Conservation (phyloP, 768 basidiomycete species). For the Tricholoma saponaceum region DNA sequence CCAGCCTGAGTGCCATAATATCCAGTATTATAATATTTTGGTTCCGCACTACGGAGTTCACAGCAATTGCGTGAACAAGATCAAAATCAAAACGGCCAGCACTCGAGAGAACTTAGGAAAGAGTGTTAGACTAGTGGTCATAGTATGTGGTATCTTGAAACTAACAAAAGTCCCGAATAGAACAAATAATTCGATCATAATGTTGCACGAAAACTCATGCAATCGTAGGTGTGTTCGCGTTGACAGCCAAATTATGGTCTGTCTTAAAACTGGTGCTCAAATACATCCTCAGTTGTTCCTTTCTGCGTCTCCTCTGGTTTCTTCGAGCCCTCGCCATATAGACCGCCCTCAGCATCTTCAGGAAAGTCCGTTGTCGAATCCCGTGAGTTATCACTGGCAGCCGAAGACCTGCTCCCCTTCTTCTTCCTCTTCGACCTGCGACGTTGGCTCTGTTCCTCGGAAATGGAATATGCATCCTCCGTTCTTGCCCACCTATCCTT, state of each 20-base stretch:
- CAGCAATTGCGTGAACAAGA: too few species aligned
- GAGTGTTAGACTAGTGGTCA: background rate
- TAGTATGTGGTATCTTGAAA: background rate
- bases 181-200: too few species aligned
- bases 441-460: conserved; percentile 37
- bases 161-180: background rate
- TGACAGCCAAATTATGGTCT: background rate
- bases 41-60: too few species aligned
- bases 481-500: conserved; percentile 87
- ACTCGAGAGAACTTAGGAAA: background rate
- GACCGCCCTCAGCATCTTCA: conserved; percentile 70
- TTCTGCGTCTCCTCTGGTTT: conserved; percentile 12
- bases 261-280: conserved; percentile 61
- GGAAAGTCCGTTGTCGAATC: conserved; percentile 51
- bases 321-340: conserved; percentile 44
- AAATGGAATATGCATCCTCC: conserved; percentile 74
- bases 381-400: conserved; percentile 33
- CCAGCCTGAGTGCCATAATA: too few species aligned
- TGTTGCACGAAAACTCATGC: background rate
- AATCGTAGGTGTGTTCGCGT: background rate
- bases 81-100: background rate
- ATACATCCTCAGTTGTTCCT: conserved; percentile 45
- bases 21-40: too few species aligned
- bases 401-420: conserved; percentile 41
- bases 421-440: conserved; percentile 71